A percentile compares a stretch with the other conserved stretches of the same genome.
Evolutionary conservation across 768 basidiomycete genomes (phyloP).

Genomic region (Leccinum fibrillosum): DNA sequence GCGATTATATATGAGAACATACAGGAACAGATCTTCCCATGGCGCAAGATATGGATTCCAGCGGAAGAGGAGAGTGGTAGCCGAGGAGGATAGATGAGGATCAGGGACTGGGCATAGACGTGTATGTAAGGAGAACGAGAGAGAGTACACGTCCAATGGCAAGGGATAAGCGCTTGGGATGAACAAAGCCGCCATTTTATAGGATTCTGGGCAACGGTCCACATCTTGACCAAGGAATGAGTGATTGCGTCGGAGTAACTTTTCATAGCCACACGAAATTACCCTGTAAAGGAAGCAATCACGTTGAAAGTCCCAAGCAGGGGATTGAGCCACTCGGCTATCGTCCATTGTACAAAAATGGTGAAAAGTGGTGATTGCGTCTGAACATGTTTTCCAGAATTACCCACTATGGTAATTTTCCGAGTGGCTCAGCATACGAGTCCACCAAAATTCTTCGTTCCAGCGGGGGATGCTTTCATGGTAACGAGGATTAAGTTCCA

Average conservation of each 20-base stretch:
- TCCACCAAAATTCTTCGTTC: not conserved
- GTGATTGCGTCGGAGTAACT: constrained; percentile 27
- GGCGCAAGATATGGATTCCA: not conserved
- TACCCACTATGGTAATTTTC: constrained; percentile 3
- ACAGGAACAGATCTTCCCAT: not conserved
- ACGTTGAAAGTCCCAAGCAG: constrained; percentile 10
- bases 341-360: not conserved
- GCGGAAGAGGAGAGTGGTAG: not conserved
- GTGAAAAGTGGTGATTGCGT: constrained; percentile 24
- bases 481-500: not conserved
- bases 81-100: not conserved
- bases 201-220: not conserved
- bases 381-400: constrained; percentile 12
- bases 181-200: constrained; percentile 18
- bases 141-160: not conserved
- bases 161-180: constrained; percentile 1
- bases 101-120: not conserved
- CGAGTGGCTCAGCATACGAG: constrained; percentile 10
- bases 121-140: not conserved
- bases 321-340: constrained; percentile 27
- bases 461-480: not conserved
- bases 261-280: constrained; percentile 16
- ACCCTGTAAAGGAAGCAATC: constrained; percentile 23
- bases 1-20: not conserved
- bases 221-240: constrained; percentile 12